Conservation (phyloP, 108 stramenopile species). For the Nitzschia sp. region DNA sequence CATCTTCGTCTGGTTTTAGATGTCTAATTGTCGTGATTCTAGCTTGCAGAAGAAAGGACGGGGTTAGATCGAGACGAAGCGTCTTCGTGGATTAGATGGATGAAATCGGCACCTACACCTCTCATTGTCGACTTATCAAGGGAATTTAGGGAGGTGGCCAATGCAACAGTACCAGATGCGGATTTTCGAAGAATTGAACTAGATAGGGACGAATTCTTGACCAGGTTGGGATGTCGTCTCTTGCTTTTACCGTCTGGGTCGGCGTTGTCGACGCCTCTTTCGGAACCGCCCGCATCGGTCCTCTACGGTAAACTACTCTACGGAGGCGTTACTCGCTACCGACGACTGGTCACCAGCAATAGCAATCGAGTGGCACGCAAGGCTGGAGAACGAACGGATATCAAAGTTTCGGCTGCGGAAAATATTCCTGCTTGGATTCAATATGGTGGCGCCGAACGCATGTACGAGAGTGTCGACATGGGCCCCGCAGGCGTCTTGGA, state of each 20-base stretch:
- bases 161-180: constrained; percentile 43
- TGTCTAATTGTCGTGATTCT: background rate
- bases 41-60: constrained; percentile 35
- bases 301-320: constrained; percentile 78
- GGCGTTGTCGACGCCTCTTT: constrained; percentile 47
- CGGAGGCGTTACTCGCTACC: constrained; percentile 74
- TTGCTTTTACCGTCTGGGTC: constrained; percentile 71
- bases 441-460: constrained; percentile 72
- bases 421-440: constrained; percentile 71
- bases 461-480: constrained; percentile 78
- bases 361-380: constrained; percentile 38
- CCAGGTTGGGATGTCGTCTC: constrained; percentile 58
- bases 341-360: constrained; percentile 43
- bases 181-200: constrained; percentile 47
- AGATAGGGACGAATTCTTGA: constrained; percentile 51
- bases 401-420: constrained; percentile 24
- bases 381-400: constrained; percentile 51
- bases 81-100: constrained; percentile 75
- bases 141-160: constrained; percentile 33
- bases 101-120: constrained; percentile 67
- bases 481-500: constrained; percentile 74
- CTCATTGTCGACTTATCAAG: constrained; percentile 66
- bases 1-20: background rate
- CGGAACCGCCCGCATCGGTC: constrained; percentile 61
- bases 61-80: constrained; percentile 54